phyloP scores from a whole-genome alignment of 495 filamentous ascomycete genomes.

The Penicillium bialowiezense region DNA sequence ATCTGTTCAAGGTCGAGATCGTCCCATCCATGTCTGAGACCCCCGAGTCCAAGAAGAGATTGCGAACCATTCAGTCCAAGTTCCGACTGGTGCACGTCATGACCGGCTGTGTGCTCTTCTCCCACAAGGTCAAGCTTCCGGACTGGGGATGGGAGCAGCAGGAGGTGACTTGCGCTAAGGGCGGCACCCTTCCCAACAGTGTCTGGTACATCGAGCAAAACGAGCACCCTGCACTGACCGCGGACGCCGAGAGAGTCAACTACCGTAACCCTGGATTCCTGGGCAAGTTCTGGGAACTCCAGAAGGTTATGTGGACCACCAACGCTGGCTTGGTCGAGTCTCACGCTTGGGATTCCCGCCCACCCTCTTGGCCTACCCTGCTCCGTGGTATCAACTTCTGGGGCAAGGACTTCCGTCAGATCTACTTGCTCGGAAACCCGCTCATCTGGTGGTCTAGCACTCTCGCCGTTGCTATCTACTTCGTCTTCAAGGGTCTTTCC shows the following conservation, averaged over 20 bases:
- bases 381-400: slow-evolving; percentile 98
- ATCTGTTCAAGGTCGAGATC: slow-evolving; percentile 92
- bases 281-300: slow-evolving; percentile 98
- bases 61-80: slow-evolving; percentile 95
- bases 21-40: slow-evolving; percentile 84
- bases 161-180: slow-evolving; percentile 94
- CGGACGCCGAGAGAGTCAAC: slow-evolving; percentile 85
- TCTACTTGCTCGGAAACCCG: slow-evolving; percentile 95
- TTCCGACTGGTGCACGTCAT: slow-evolving; percentile 93
- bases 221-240: slow-evolving; percentile 70
- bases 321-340: slow-evolving; percentile 96
- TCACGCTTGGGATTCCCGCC: slow-evolving; percentile 96
- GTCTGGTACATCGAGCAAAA: slow-evolving; percentile 96
- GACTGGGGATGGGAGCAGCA: slow-evolving; percentile 97
- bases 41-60: slow-evolving; percentile 71
- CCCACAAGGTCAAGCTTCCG: slow-evolving; percentile 96
- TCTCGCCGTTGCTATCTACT: slow-evolving; percentile 72
- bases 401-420: slow-evolving; percentile 90
- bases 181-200: slow-evolving; percentile 90
- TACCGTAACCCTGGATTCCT: slow-evolving; percentile 94
- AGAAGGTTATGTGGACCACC: slow-evolving; percentile 98
- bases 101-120: slow-evolving; percentile 96
- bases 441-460: slow-evolving; percentile 93
- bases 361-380: slow-evolving; percentile 88
- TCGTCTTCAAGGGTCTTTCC: slow-evolving; percentile 80